phyloP scores from a whole-genome alignment of 192 early-diverging fungal species.

The Podila verticillata region DNA sequence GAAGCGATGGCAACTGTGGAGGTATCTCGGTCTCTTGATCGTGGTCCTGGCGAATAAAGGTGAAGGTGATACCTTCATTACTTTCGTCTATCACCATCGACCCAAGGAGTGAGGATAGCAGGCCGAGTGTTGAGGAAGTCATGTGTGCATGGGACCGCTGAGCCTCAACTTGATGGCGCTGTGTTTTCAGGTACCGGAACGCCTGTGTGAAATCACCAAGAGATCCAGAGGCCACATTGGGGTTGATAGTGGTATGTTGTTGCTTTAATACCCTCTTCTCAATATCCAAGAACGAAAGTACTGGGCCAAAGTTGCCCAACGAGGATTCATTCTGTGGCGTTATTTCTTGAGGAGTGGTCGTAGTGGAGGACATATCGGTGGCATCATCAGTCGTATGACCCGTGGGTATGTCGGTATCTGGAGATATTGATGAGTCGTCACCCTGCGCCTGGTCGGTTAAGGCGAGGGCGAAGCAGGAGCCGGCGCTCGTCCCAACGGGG shows the following conservation, averaged over 20 bases:
- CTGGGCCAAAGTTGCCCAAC: constrained; percentile 14
- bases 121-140: too few relatives aligned
- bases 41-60: too few relatives aligned
- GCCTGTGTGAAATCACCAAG: constrained; percentile 17
- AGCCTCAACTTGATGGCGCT: constrained; percentile 3
- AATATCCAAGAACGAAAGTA: constrained; percentile 25
- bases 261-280: constrained; percentile 1
- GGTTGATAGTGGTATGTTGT: background rate
- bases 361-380: background rate
- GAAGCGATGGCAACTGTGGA: background rate
- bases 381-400: background rate
- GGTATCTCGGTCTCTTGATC: too few relatives aligned
- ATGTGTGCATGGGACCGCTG: background rate
- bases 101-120: too few relatives aligned
- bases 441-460: too few relatives aligned
- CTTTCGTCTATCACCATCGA: too few relatives aligned
- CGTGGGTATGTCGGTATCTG: background rate
- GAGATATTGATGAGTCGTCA: background rate
- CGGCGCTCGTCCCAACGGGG: too few relatives aligned
- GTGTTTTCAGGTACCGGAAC: constrained; percentile 26
- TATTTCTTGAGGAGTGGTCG: background rate
- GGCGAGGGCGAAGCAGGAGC: too few relatives aligned
- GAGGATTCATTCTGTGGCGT: background rate
- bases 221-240: background rate
- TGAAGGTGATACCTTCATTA: too few relatives aligned